A percentile compares a stretch with the other conserved stretches of the same genome.
These are phyloP conservation scores for Pythium myriotylum DNA, from an alignment of 352 stramenopile genomes.

Conservation along the genomic window DNA sequence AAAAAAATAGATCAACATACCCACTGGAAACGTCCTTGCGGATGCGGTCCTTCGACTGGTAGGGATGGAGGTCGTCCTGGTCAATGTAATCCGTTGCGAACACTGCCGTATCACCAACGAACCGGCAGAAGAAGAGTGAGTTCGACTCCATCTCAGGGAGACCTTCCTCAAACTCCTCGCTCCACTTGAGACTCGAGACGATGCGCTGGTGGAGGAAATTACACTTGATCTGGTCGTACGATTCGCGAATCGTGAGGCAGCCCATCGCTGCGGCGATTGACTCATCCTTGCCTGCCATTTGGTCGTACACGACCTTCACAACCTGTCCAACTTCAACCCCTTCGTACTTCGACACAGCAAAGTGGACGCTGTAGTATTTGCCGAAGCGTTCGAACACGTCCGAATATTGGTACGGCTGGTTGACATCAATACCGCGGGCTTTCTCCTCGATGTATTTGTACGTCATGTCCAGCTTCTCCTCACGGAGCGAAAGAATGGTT, in stretches of 20 bases:
- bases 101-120: conserved; percentile 63
- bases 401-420: conserved; percentile 70
- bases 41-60: conserved; percentile 65
- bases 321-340: conserved; percentile 64
- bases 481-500: conserved; percentile 58
- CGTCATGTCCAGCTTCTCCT: conserved; percentile 81
- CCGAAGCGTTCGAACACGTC: conserved; percentile 84
- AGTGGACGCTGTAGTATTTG: conserved; percentile 81
- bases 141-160: conserved; percentile 79
- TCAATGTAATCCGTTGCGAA: conserved; percentile 80
- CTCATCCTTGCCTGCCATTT: conserved; percentile 70
- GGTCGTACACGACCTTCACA: conserved; percentile 68
- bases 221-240: conserved; percentile 76
- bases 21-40: conserved; percentile 78
- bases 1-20: conserved; percentile 24
- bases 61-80: conserved; percentile 76
- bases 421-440: conserved; percentile 47
- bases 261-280: conserved; percentile 56
- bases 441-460: conserved; percentile 84
- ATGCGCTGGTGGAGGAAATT: conserved; percentile 85
- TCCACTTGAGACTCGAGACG: conserved; percentile 73
- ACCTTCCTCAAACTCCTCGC: conserved; percentile 39
- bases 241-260: conserved; percentile 66
- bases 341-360: conserved; percentile 75
- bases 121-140: conserved; percentile 64